Percentiles rank a stretch among this genome's conserved stretches.
phyloP scores from a whole-genome alignment of 2,329 filamentous ascomycete species.

The Fusarium sambucinum region DNA sequence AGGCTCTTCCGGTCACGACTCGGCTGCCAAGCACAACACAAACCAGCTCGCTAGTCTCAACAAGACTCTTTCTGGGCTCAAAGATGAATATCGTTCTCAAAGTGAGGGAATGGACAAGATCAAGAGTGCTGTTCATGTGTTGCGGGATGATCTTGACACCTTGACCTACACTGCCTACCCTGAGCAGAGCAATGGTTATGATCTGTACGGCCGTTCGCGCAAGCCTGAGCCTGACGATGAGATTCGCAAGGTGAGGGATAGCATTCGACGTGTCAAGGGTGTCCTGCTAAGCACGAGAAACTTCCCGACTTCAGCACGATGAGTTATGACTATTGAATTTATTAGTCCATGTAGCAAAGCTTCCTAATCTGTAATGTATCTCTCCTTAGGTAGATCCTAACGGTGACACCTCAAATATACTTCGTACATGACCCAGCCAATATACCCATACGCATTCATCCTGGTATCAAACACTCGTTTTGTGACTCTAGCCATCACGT shows the following conservation, averaged over 20 bases:
- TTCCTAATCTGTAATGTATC: not conserved
- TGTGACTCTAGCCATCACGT: not conserved
- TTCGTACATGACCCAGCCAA: constrained; percentile 18
- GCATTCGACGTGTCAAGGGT: constrained; percentile 83
- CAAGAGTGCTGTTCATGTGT: constrained; percentile 65
- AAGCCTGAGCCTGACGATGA: constrained; percentile 73
- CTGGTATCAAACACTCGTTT: constrained; percentile 15
- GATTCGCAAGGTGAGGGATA: constrained; percentile 77
- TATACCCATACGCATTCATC: constrained; percentile 25
- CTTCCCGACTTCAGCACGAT: constrained; percentile 68
- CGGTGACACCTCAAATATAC: constrained; percentile 11
- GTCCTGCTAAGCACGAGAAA: constrained; percentile 79
- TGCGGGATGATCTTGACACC: constrained; percentile 75
- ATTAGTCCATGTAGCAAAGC: not conserved
- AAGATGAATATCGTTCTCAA: constrained; percentile 58
- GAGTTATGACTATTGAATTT: not conserved
- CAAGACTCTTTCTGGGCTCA: constrained; percentile 58
- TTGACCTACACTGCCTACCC: constrained; percentile 62
- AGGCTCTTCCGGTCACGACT: constrained; percentile 37
- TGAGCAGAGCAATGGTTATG: constrained; percentile 55
- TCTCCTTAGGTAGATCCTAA: constrained; percentile 2
- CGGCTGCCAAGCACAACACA: constrained; percentile 55
- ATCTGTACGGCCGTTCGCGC: constrained; percentile 59
- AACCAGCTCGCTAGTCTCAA: constrained; percentile 59
- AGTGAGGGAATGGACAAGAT: constrained; percentile 64